Percentiles rank a stretch among this genome's conserved stretches.
Conservation (phyloP, 805 yeast genomes). For the Saccharomyces mikatae region DNA sequence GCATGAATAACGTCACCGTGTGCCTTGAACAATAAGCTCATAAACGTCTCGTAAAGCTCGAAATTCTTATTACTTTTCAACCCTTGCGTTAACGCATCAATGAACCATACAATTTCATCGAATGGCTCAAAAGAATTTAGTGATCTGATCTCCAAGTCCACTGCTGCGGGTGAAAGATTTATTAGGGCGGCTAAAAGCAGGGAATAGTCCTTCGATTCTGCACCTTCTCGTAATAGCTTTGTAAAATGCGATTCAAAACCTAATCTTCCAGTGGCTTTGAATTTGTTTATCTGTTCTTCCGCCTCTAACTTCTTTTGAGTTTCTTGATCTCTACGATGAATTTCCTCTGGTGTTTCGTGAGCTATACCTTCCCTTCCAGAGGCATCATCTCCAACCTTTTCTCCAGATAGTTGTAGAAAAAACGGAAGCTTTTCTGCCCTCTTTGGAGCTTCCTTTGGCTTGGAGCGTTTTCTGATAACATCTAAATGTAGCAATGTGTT, state of each 20-base stretch:
- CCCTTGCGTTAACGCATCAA: slow-evolving; percentile 60
- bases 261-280: slow-evolving; percentile 26
- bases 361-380: slow-evolving; percentile 33
- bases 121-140: slow-evolving; percentile 59
- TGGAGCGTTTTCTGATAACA: slow-evolving; percentile 74
- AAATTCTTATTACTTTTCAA: slow-evolving; percentile 47
- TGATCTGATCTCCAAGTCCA: slow-evolving; percentile 84
- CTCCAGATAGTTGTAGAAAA: slow-evolving; percentile 63
- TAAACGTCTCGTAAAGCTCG: slow-evolving; percentile 77
- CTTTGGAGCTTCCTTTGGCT: slow-evolving; percentile 83
- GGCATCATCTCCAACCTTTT: slow-evolving; percentile 65
- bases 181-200: slow-evolving; percentile 50
- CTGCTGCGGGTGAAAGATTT: slow-evolving; percentile 60
- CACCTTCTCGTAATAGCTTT: slow-evolving; percentile 47
- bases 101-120: slow-evolving; percentile 55
- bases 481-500: slow-evolving; percentile 75
- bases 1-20: slow-evolving; percentile 73
- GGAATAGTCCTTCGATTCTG: slow-evolving; percentile 34
- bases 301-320: slow-evolving; percentile 15
- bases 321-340: slow-evolving; percentile 10
- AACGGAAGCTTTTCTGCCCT: slow-evolving; percentile 76
- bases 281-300: slow-evolving; percentile 24
- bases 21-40: slow-evolving; percentile 59
- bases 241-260: slow-evolving; percentile 73
- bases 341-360: slow-evolving; percentile 17